Evolutionary conservation across 2,329 filamentous ascomycete species (phyloP).

Genomic region (Penicillium hesseltinei): DNA sequence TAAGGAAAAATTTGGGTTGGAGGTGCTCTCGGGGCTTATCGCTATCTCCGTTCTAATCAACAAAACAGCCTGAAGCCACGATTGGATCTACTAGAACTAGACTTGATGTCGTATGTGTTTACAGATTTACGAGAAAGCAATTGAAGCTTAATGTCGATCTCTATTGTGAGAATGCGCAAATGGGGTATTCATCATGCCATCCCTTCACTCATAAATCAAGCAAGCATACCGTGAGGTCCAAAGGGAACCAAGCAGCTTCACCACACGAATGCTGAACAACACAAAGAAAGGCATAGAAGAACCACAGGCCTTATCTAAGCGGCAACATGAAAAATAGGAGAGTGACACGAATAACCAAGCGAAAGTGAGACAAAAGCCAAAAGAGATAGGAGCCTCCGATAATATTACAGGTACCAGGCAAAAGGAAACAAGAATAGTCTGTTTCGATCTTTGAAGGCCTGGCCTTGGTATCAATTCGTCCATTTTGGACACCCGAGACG

Average conservation of each 20-base stretch:
- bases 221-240: slow-evolving; percentile 3
- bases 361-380: slow-evolving; percentile 11
- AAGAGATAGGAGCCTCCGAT: slow-evolving; percentile 19
- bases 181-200: slow-evolving; percentile 22
- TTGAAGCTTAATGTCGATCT: slow-evolving; percentile 16
- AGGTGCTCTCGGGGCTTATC: slow-evolving; percentile 14
- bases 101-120: not conserved
- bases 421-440: slow-evolving; percentile 6
- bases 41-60: slow-evolving; percentile 4
- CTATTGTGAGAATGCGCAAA: slow-evolving; percentile 22
- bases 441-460: slow-evolving; percentile 13
- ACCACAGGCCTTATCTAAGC: slow-evolving; percentile 11
- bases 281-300: slow-evolving; percentile 8
- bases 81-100: not conserved
- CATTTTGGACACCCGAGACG: slow-evolving; percentile 31
- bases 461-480: slow-evolving; percentile 16
- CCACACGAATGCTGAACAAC: slow-evolving; percentile 11
- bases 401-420: slow-evolving; percentile 37
- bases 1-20: slow-evolving; percentile 15
- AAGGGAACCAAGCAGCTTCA: slow-evolving; percentile 1
- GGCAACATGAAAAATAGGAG: slow-evolving; percentile 7
- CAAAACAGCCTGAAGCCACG: not conserved
- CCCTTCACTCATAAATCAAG: slow-evolving; percentile 11
- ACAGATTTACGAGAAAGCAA: not conserved
- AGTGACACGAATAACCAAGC: slow-evolving; percentile 10